Evolutionary conservation across 2,329 filamentous ascomycete genomes (phyloP), one percentile per base, ranked within the genome.

Genomic region (Monosporascus sp.): DNA sequence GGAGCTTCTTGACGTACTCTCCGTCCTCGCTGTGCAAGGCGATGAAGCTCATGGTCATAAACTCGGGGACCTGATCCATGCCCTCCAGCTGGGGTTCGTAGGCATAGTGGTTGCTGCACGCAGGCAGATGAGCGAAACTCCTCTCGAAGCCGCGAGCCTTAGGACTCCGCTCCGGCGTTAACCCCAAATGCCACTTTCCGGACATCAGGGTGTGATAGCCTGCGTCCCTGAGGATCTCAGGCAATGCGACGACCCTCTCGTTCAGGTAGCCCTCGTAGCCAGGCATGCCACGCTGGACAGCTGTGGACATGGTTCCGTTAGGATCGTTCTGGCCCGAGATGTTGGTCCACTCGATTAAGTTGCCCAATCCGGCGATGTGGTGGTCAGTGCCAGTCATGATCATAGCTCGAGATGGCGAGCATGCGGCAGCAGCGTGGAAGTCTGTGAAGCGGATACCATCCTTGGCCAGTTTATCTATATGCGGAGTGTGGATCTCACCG

Each of bases 231-330:
- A 86, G 71, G 2, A 86, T 61, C 63, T 86, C 82, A 2, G 81
- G 80, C 15, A 85, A 67, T 6, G 81, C 76, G 1, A 73, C 83
- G 2, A 86, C 82, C 1, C 74, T 71, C 57, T 81, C 76, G 53
- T 86, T 86, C 37, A 86, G 70, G 58, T 85, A 86, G 0, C 83
- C 82, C 63, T 86, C 82, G 54, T 86, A 83, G 0, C 82, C 82
- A 0, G 81, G 81, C 69, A 77, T 76, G 11, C 77, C 82, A 37
- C 80, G 72, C 60, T 84, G 80, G 0, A 78, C 65, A 26, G 64
- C 49, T 15, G 61, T 67, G 7, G 62, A 65, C 58, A 65, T 64
- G 7, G 60, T 68, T 17, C 65, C 65, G 17, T 60, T 64, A 3
- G 65, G 63, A 40, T 66, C 63, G 35, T 67, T 70, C 53, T 69